Evolutionary conservation across 176 grass and related monocot species (phyloP).

Genomic region (Oryza meyeriana): DNA sequence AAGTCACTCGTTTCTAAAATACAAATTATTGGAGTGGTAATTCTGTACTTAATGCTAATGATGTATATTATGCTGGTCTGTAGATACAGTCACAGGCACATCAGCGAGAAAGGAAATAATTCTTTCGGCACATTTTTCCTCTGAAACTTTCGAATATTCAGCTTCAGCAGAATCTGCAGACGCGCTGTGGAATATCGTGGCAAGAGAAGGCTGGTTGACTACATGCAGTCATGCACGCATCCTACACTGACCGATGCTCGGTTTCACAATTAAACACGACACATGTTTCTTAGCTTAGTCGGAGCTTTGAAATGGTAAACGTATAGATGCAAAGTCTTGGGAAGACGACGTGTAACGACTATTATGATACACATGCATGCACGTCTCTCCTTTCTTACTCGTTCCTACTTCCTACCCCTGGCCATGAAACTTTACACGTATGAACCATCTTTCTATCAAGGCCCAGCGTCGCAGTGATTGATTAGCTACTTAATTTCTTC

Average conservation of each 20-base stretch:
- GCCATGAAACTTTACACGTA: neutral
- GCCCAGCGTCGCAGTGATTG: neutral
- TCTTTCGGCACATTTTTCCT: neutral
- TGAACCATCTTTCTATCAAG: neutral
- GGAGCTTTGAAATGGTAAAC: constrained; percentile 32
- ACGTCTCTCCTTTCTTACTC: constrained; percentile 12
- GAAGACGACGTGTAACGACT: constrained; percentile 43
- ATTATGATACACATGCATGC: neutral
- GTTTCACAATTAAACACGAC: neutral
- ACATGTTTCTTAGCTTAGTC: constrained; percentile 12
- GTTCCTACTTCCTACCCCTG: neutral
- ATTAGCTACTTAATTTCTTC: neutral
- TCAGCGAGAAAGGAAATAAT: neutral
- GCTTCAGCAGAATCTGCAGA: neutral
- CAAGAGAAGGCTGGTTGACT: neutral
- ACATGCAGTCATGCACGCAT: neutral
- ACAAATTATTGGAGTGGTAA: neutral
- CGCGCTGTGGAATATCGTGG: neutral
- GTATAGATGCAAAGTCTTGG: constrained; percentile 9
- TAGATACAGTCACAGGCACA: neutral
- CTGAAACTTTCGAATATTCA: neutral
- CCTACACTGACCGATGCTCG: neutral
- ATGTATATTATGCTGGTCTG: too few relatives aligned
- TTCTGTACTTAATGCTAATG: neutral
- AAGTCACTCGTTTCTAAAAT: too few relatives aligned